Percentiles rank a stretch among this genome's conserved stretches.
These are phyloP conservation scores for Penicillium sp. DNA, from an alignment of 2,329 filamentous ascomycete genomes.

Conservation along the genomic window DNA sequence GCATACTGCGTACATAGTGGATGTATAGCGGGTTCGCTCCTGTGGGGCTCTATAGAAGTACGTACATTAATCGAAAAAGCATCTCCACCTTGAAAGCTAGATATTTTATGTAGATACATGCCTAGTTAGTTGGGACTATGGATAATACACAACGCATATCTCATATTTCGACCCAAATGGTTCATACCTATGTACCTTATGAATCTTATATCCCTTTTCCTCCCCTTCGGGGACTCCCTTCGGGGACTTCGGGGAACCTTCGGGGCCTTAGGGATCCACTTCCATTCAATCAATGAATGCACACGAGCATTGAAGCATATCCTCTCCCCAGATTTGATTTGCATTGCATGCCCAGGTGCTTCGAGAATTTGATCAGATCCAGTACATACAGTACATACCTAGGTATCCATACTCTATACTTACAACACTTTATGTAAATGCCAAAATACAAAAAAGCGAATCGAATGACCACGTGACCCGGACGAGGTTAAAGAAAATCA, in stretches of 20 bases:
- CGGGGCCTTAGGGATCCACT: not conserved
- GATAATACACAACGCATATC: not conserved
- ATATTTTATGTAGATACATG: not conserved
- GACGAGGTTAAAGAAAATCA: too few species aligned
- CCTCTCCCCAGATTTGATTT: too few species aligned
- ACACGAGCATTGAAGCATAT: too few species aligned
- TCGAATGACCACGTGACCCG: not conserved
- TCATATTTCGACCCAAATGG: not conserved
- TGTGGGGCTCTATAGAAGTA: not conserved
- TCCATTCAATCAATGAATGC: too few species aligned
- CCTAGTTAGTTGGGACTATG: too few species aligned
- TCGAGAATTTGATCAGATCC: not conserved
- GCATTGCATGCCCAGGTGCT: too few species aligned
- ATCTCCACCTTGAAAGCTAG: not conserved
- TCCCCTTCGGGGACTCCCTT: not conserved
- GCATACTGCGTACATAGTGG: too few species aligned
- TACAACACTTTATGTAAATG: too few species aligned
- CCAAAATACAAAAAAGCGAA: not conserved
- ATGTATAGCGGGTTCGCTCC: not conserved
- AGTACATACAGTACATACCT: not conserved
- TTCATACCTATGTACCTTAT: not conserved
- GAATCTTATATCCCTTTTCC: not conserved
- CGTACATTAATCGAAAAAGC: not conserved
- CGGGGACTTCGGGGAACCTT: not conserved
- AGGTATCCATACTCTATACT: not conserved